phyloP scores from a whole-genome alignment of 495 filamentous ascomycete genomes.

The Lasiosphaeris hirsuta region DNA sequence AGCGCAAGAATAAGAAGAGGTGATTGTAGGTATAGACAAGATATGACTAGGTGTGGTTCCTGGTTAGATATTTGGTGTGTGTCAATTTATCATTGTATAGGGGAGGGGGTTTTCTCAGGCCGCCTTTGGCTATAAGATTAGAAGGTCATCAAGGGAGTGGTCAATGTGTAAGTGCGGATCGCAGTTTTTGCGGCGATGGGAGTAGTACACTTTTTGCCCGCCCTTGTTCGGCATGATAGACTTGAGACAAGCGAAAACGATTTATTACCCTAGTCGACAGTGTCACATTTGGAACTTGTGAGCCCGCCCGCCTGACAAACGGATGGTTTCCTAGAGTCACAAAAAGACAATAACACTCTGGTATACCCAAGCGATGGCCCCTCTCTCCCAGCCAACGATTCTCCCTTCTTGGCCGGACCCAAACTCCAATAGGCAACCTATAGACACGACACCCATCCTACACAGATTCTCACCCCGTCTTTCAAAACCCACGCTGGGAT shows the following conservation, averaged over 20 bases:
- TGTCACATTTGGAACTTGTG: too few relatives aligned
- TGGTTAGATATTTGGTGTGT: background rate
- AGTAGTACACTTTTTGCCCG: too few relatives aligned
- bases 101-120: background rate
- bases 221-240: too few relatives aligned
- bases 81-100: background rate
- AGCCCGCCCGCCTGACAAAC: too few relatives aligned
- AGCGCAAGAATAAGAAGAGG: slow-evolving; percentile 49
- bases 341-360: too few relatives aligned
- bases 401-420: background rate
- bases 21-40: slow-evolving; percentile 13
- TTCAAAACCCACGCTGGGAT: background rate
- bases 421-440: slow-evolving; percentile 7
- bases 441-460: background rate
- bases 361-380: too few relatives aligned
- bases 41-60: background rate
- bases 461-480: background rate
- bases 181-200: background rate
- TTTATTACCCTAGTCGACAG: too few relatives aligned
- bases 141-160: background rate
- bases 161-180: background rate
- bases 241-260: too few relatives aligned
- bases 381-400: too few relatives aligned
- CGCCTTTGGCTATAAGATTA: background rate
- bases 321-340: too few relatives aligned